Conservation (phyloP, 768 basidiomycete genomes). For the Psilocybe cubensis region DNA sequence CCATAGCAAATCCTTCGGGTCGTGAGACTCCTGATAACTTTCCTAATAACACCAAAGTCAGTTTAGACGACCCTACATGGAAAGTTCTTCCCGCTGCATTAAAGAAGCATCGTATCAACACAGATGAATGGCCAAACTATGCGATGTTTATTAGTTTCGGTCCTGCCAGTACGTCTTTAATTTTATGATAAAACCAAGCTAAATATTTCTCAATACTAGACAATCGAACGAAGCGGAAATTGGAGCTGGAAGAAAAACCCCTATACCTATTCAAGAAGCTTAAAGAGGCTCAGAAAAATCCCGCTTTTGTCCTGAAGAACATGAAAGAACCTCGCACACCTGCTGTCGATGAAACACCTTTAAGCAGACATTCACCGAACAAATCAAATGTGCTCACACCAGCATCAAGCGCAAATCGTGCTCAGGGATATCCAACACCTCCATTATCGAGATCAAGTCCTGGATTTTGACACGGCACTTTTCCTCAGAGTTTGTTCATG, state of each 20-base stretch:
- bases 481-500: background rate
- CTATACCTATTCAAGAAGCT: constrained; percentile 95
- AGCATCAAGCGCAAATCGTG: background rate
- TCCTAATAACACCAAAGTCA: constrained; percentile 94
- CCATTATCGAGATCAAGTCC: background rate
- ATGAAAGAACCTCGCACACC: constrained; percentile 95
- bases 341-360: constrained; percentile 44
- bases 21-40: constrained; percentile 65
- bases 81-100: constrained; percentile 98
- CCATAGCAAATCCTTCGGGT: constrained; percentile 40
- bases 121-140: constrained; percentile 97
- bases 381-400: background rate
- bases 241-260: constrained; percentile 94
- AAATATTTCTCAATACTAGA: constrained; percentile 37
- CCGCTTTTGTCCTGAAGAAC: constrained; percentile 97
- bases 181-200: background rate
- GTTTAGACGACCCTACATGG: constrained; percentile 95
- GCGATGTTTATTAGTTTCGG: constrained; percentile 99
- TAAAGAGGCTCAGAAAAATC: constrained; percentile 95
- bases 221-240: constrained; percentile 86
- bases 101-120: constrained; percentile 97
- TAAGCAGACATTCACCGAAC: background rate
- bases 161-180: constrained; percentile 65
- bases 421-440: background rate
- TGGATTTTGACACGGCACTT: background rate